Evolutionary conservation across 164 flowering plant genomes (phyloP).

Genomic region (Akebia trifoliata): DNA sequence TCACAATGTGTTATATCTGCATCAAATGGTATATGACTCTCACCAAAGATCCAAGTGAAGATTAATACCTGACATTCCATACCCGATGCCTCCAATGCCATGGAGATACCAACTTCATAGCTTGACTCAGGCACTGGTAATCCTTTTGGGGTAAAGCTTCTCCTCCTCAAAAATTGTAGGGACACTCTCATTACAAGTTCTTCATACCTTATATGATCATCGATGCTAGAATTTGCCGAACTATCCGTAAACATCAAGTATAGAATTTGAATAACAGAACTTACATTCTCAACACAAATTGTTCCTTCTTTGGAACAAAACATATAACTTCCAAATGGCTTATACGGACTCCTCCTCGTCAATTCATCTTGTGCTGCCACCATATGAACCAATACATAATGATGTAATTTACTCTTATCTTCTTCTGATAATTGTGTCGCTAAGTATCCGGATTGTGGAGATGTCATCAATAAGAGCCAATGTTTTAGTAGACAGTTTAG

Average conservation of each 20-base stretch:
- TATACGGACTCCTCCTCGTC: constrained; percentile 16
- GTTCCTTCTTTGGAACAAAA: constrained; percentile 59
- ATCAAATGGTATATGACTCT: too few species aligned
- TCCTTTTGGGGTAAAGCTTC: constrained; percentile 23
- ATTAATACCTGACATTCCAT: constrained; percentile 30
- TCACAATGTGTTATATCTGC: too few species aligned
- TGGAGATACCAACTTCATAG: constrained; percentile 53
- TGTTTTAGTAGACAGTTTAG: constrained; percentile 24
- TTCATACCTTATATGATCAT: constrained; percentile 63
- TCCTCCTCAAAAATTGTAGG: constrained; percentile 33
- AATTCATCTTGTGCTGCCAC: constrained; percentile 11
- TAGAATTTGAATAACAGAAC: constrained; percentile 44
- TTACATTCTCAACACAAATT: constrained; percentile 47
- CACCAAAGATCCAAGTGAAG: background rate
- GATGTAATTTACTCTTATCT: constrained; percentile 23
- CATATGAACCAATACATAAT: constrained; percentile 16
- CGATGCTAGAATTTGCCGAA: constrained; percentile 25
- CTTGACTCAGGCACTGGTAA: constrained; percentile 29
- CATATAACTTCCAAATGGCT: constrained; percentile 64
- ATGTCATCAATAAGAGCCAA: constrained; percentile 33
- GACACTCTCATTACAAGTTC: constrained; percentile 32
- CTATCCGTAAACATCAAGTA: constrained; percentile 34
- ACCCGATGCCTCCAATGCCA: constrained; percentile 58
- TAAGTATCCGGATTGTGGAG: constrained; percentile 13
- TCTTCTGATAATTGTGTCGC: constrained; percentile 16